phyloP scores from a whole-genome alignment of 2,329 filamentous ascomycete species.

The Penicillium rolfsii region DNA sequence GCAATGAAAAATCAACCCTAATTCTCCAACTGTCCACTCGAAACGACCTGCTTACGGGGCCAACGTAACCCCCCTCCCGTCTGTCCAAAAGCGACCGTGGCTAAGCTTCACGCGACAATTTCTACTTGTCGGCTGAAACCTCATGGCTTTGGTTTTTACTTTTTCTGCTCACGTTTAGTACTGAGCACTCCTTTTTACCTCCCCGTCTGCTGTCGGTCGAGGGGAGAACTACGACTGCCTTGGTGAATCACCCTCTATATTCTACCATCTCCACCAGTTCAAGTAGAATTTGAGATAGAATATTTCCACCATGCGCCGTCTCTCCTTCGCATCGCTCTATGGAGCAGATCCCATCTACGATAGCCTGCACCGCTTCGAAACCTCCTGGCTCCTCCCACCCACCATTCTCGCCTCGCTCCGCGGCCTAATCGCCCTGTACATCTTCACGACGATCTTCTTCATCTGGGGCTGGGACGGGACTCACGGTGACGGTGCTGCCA shows the following conservation, averaged over 20 bases:
- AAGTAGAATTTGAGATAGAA: not conserved
- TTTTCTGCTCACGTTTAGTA: not conserved
- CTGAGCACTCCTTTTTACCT: not conserved
- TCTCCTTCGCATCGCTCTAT: constrained; percentile 31
- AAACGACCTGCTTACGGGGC: not conserved
- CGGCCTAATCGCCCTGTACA: constrained; percentile 58
- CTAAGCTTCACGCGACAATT: not conserved
- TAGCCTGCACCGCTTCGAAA: constrained; percentile 68
- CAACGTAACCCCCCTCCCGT: not conserved
- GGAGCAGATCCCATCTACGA: constrained; percentile 46
- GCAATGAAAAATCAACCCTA: not conserved
- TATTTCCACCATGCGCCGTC: constrained; percentile 21
- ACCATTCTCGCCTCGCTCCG: constrained; percentile 62
- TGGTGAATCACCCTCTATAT: not conserved
- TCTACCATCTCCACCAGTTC: not conserved
- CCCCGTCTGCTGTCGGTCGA: not conserved
- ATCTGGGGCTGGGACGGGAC: constrained; percentile 67
- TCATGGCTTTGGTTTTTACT: not conserved
- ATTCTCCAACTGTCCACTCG: not conserved
- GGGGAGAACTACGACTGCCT: not conserved
- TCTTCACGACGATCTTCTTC: constrained; percentile 70
- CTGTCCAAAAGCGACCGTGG: not conserved
- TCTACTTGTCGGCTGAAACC: not conserved
- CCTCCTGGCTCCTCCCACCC: constrained; percentile 78
- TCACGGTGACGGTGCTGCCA: constrained; percentile 53